Evolutionary conservation across 495 filamentous ascomycete genomes (phyloP), one percentile per base, ranked within the genome.

Genomic region (Penicillium salamii): DNA sequence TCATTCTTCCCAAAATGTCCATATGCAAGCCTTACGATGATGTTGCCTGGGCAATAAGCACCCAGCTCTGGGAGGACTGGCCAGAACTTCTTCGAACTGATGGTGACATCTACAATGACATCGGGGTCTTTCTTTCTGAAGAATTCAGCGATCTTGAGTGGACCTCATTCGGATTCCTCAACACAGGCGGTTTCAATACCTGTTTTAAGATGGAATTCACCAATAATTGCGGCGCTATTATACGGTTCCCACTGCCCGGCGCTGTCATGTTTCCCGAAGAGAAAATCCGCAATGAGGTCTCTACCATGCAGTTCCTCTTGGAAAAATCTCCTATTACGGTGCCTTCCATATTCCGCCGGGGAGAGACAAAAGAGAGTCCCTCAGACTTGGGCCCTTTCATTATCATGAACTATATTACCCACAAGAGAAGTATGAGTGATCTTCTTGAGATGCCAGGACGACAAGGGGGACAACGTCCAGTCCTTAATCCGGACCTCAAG

Each of bases 281-380:
- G 47, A 76, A 72, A 50, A 44, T 63, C 12, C 38, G 46, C 5
- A 63, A 61, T 39, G 74, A 80, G 49, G 70, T 69, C 20, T 66
- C 70, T 21, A 63, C 68, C n/a, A 72, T 75, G 66, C 61, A 65
- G 15, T 78, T 55, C 44, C 36, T 79, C 34, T 38, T 40, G 13
- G 57, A 65, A 17, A 57, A 67, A 18, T 77, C 71, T 3, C 36
- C 58, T 3, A 69, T 76, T 4, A 62, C 65, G 2, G 59, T 67
- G 49, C 70, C 71, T 8, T 57, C 53, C 23, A 48, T 77, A 36
- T 52, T 66, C 6, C 59, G 65, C 46, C 70, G 50, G 56, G 70
- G 65, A 5, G 60, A 47, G 18, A 52, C 23, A 18, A 38, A 59
- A 11, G 46, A 62, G 7, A 54, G 33, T 44, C 53, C 54, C 15